Percentiles rank a stretch among this genome's conserved stretches.
These are phyloP conservation scores for Amphicarpaea edgeworthii DNA, from an alignment of 306 rosid genomes.

Conservation along the genomic window DNA sequence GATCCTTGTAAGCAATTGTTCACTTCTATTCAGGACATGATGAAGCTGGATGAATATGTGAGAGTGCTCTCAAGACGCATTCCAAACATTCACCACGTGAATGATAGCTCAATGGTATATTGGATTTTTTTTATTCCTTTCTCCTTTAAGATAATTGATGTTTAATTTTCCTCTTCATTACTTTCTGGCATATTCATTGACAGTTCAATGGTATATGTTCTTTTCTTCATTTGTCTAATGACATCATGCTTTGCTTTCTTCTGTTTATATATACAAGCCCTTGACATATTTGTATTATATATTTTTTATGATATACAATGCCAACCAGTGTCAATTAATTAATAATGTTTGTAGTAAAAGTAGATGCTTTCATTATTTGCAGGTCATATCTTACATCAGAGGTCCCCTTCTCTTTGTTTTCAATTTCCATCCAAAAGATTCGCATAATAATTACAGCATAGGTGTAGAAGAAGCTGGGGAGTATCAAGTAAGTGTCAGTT, in stretches of 20 bases:
- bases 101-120: constrained; percentile 75
- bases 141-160: constrained; percentile 19
- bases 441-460: constrained; percentile 66
- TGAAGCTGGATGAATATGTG: constrained; percentile 83
- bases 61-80: constrained; percentile 68
- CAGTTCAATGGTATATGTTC: constrained; percentile 55
- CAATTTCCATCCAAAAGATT: constrained; percentile 90
- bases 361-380: constrained; percentile 42
- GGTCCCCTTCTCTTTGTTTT: constrained; percentile 88
- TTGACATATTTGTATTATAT: constrained; percentile 21
- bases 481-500: constrained; percentile 69
- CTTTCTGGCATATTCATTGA: constrained; percentile 49
- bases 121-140: constrained; percentile 21
- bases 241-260: constrained; percentile 11
- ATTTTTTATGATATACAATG: constrained; percentile 7
- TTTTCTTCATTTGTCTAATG: constrained; percentile 19
- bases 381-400: constrained; percentile 90
- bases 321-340: not conserved
- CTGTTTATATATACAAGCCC: constrained; percentile 5
- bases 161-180: constrained; percentile 16
- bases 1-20: too few relatives aligned
- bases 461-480: constrained; percentile 99
- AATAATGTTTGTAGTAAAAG: constrained; percentile 5
- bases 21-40: constrained; percentile 70
- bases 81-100: constrained; percentile 80